Evolutionary conservation across 1,139 yeast genomes (phyloP).

Genomic region (Hemisphaericaspora xylofermentans): DNA sequence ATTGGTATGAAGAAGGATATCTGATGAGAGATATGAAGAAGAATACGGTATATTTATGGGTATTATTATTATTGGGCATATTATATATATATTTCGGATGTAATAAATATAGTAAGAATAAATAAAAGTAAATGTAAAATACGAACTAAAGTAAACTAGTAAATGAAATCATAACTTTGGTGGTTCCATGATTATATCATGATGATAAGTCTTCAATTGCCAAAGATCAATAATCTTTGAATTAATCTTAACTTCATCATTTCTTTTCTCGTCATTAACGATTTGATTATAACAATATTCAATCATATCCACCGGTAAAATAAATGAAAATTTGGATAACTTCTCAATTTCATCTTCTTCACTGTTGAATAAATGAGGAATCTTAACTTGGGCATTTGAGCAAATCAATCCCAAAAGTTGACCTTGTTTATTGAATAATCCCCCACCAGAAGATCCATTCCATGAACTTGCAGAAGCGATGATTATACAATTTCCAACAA

Average conservation of each 20-base stretch:
- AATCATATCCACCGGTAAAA: conserved; percentile 31
- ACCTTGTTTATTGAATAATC: conserved; percentile 36
- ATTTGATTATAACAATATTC: conserved; percentile 17
- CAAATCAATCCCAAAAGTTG: conserved; percentile 58
- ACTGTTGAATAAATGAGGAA: conserved; percentile 15
- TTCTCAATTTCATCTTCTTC: conserved; percentile 24
- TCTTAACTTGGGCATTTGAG: conserved; percentile 52
- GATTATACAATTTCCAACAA: conserved; percentile 31
- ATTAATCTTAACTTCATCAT: conserved; percentile 13
- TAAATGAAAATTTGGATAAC: conserved; percentile 26
- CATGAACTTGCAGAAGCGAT: conserved; percentile 64
- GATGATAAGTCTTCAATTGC: conserved; percentile 25
- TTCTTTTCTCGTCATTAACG: conserved; percentile 2
- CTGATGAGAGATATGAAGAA: neutral
- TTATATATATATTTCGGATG: no score
- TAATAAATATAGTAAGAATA: neutral
- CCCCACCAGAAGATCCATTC: conserved; percentile 82
- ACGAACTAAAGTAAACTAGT: no score
- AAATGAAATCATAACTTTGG: conserved; percentile 9
- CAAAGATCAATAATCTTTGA: conserved; percentile 23
- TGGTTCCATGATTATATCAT: conserved; percentile 19
- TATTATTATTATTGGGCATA: no score
- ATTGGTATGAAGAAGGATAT: conserved; percentile 2
- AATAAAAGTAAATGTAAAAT: neutral
- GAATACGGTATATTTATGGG: conserved; percentile 2